A percentile compares a stretch with the other conserved stretches of the same genome.
Conservation (phyloP, 2,329 filamentous ascomycete genomes). For the Emmonsiellopsis sp. region DNA sequence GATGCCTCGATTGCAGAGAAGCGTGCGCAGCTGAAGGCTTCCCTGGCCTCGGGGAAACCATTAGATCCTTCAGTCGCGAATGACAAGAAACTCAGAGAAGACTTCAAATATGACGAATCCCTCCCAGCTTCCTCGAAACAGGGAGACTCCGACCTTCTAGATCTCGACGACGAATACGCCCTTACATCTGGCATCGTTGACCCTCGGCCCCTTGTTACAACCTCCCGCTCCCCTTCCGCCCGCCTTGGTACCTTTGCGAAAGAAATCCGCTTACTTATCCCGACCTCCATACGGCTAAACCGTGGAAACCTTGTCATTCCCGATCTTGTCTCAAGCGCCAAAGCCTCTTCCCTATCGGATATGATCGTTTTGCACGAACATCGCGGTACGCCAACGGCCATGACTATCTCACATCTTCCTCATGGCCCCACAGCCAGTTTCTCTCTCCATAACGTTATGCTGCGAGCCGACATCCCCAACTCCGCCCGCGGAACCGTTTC, state of each 20-base stretch:
- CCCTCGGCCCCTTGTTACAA: conserved; percentile 80
- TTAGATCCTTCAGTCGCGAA: conserved; percentile 74
- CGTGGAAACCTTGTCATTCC: conserved; percentile 82
- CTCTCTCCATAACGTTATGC: conserved; percentile 81
- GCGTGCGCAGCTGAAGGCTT: conserved; percentile 73
- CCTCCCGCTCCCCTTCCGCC: conserved; percentile 76
- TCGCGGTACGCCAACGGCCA: conserved; percentile 78
- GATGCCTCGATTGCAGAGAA: conserved; percentile 93
- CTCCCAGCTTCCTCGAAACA: conserved; percentile 57
- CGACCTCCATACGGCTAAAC: conserved; percentile 80
- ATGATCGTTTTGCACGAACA: conserved; percentile 86
- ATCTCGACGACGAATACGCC: conserved; percentile 85
- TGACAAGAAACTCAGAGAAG: conserved; percentile 71
- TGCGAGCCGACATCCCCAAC: conserved; percentile 88
- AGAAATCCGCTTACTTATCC: conserved; percentile 73
- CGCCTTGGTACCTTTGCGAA: conserved; percentile 85
- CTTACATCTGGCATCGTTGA: conserved; percentile 87
- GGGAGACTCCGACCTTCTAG: conserved; percentile 62
- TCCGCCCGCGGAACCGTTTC: conserved; percentile 76
- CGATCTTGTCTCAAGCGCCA: conserved; percentile 73
- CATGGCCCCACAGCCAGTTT: conserved; percentile 84
- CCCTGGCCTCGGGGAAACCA: conserved; percentile 80
- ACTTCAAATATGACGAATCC: conserved; percentile 91
- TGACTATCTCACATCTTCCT: conserved; percentile 79
- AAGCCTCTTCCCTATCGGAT: conserved; percentile 71